phyloP scores from a whole-genome alignment of 495 filamentous ascomycete genomes.

The Penicillium canariense region DNA sequence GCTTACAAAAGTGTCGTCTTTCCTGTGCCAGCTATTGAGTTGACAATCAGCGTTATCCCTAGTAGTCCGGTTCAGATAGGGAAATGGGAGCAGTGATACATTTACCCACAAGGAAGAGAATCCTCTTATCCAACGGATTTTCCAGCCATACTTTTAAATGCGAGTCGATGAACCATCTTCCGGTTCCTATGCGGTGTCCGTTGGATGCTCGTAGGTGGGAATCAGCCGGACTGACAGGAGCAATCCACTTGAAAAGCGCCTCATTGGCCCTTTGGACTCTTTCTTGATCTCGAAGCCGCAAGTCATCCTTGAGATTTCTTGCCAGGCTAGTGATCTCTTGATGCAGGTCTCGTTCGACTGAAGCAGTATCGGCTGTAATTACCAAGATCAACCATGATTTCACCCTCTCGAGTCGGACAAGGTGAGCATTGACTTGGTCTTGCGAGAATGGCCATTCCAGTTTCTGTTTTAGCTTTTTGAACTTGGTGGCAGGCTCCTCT shows the following conservation, averaged over 20 bases:
- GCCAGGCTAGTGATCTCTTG: constrained; percentile 16
- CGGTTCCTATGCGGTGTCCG: constrained; percentile 5
- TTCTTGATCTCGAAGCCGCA: constrained; percentile 18
- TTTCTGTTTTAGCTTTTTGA: constrained; percentile 18
- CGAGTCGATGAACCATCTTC: constrained; percentile 19
- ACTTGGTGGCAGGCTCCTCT: constrained; percentile 13
- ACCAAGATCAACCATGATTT: constrained; percentile 29
- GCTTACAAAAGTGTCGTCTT: constrained; percentile 26
- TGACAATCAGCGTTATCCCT: background rate
- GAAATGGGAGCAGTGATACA: constrained; percentile 9
- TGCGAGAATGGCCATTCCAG: constrained; percentile 24
- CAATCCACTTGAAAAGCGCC: constrained; percentile 21
- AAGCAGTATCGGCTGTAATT: constrained; percentile 16
- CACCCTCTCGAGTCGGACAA: constrained; percentile 20
- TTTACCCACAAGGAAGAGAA: constrained; percentile 22
- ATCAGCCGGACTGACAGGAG: constrained; percentile 20
- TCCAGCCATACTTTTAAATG: constrained; percentile 14
- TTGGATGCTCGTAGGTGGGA: constrained; percentile 18
- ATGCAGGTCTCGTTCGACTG: constrained; percentile 14
- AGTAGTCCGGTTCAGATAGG: background rate
- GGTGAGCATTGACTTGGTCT: constrained; percentile 16
- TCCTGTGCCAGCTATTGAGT: constrained; percentile 19
- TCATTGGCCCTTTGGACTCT: constrained; percentile 10
- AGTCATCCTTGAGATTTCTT: constrained; percentile 15
- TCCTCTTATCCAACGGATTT: background rate